Percentiles rank a stretch among this genome's conserved stretches.
phyloP scores from a whole-genome alignment of 345 rosid species.

The Arabis alpina region DNA sequence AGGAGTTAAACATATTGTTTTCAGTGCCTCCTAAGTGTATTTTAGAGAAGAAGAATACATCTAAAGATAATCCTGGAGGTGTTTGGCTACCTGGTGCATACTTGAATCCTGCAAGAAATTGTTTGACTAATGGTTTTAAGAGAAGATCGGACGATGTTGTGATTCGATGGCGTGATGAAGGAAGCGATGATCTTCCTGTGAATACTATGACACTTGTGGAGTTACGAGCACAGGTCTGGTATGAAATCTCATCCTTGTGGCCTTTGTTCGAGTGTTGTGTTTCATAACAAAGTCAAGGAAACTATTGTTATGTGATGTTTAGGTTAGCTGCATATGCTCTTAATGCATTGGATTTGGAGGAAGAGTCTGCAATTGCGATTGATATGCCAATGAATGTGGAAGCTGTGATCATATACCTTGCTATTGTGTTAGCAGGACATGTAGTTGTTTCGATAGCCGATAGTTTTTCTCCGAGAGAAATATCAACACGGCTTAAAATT shows the following conservation, averaged over 20 bases:
- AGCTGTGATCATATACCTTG: slow-evolving; percentile 88
- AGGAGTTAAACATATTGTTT: slow-evolving; percentile 64
- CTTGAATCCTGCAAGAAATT: slow-evolving; percentile 77
- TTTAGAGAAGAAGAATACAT: slow-evolving; percentile 47
- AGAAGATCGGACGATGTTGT: slow-evolving; percentile 64
- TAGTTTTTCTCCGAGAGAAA: slow-evolving; percentile 85
- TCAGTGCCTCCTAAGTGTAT: slow-evolving; percentile 71
- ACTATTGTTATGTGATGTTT: slow-evolving; percentile 26
- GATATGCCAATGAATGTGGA: slow-evolving; percentile 95
- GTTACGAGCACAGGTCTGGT: slow-evolving; percentile 83
- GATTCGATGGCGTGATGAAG: slow-evolving; percentile 86
- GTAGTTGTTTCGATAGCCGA: slow-evolving; percentile 96
- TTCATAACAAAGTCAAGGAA: background rate
- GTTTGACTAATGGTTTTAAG: slow-evolving; percentile 56
- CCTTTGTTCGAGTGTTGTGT: background rate
- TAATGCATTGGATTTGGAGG: slow-evolving; percentile 60
- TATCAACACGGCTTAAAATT: slow-evolving; percentile 85
- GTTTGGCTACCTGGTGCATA: slow-evolving; percentile 93
- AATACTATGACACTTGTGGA: slow-evolving; percentile 73
- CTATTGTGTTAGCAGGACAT: slow-evolving; percentile 84
- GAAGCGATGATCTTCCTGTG: slow-evolving; percentile 69
- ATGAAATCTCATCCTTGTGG: slow-evolving; percentile 42
- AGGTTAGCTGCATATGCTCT: slow-evolving; percentile 89
- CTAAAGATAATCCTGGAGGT: slow-evolving; percentile 68
- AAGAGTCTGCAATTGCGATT: slow-evolving; percentile 86